Evolutionary conservation across 2,329 filamentous ascomycete genomes (phyloP).

Genomic region (Phyllosticta capitalensis): DNA sequence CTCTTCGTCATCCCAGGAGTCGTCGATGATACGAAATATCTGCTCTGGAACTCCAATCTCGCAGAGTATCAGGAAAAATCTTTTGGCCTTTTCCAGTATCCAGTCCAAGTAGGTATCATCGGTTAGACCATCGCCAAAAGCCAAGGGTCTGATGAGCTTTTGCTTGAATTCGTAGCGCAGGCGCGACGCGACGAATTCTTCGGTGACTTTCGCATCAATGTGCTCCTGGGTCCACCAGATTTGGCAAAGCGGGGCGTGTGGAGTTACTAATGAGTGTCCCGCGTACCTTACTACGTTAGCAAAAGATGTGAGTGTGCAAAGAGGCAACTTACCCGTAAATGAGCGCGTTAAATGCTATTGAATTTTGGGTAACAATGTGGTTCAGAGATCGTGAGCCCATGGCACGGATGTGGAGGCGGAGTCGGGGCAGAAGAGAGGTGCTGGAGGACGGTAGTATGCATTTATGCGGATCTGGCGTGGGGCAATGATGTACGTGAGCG

Average conservation of each 20-base stretch:
- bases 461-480: neutral
- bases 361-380: slow-evolving; percentile 34
- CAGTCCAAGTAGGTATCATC: slow-evolving; percentile 71
- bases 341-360: slow-evolving; percentile 39
- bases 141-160: slow-evolving; percentile 52
- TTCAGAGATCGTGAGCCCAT: slow-evolving; percentile 31
- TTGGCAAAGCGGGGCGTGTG: slow-evolving; percentile 39
- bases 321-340: slow-evolving; percentile 35
- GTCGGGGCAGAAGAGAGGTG: neutral
- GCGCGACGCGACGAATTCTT: slow-evolving; percentile 56
- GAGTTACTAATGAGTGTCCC: slow-evolving; percentile 41
- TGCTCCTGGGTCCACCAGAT: slow-evolving; percentile 64
- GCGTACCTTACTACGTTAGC: slow-evolving; percentile 17
- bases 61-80: slow-evolving; percentile 61
- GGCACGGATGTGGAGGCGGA: neutral
- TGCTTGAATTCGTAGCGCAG: slow-evolving; percentile 54
- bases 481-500: neutral
- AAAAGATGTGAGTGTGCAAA: neutral
- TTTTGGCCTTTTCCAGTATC: slow-evolving; percentile 60
- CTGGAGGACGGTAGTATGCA: neutral
- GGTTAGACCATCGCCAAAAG: slow-evolving; percentile 59
- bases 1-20: slow-evolving; percentile 69
- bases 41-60: slow-evolving; percentile 62
- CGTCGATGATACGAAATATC: slow-evolving; percentile 66
- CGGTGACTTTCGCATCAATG: slow-evolving; percentile 61